Percentiles rank a stretch among this genome's conserved stretches.
Evolutionary conservation across 2,329 filamentous ascomycete species (phyloP).

Genomic region (Botryotinia calthae): DNA sequence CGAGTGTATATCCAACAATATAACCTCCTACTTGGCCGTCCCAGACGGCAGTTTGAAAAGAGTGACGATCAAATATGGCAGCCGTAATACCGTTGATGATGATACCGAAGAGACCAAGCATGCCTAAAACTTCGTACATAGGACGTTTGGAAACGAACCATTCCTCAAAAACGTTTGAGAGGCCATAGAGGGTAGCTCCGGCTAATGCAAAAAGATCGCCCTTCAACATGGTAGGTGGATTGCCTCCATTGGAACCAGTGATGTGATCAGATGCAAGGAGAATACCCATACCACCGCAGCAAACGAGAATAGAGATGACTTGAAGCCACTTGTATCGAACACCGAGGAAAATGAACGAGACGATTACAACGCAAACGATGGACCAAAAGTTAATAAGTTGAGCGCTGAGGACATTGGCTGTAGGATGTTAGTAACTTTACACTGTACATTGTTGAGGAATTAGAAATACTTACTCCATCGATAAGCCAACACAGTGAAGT

Average conservation of each 20-base stretch:
- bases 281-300: slow-evolving; percentile 85
- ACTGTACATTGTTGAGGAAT: not conserved
- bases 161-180: slow-evolving; percentile 90
- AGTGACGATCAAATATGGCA: slow-evolving; percentile 81
- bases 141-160: slow-evolving; percentile 86
- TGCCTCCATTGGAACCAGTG: slow-evolving; percentile 68
- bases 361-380: slow-evolving; percentile 83
- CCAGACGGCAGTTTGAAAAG: slow-evolving; percentile 66
- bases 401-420: slow-evolving; percentile 82
- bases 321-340: slow-evolving; percentile 90
- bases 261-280: slow-evolving; percentile 86
- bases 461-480: slow-evolving; percentile 43
- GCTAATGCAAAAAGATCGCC: slow-evolving; percentile 90
- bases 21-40: slow-evolving; percentile 71
- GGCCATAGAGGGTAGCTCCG: slow-evolving; percentile 86
- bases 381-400: slow-evolving; percentile 99
- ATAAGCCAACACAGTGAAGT: slow-evolving; percentile 95
- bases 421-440: slow-evolving; percentile 26
- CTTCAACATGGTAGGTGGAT: slow-evolving; percentile 70
- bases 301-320: slow-evolving; percentile 81
- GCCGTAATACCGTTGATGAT: slow-evolving; percentile 90
- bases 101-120: slow-evolving; percentile 83
- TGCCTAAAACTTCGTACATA: slow-evolving; percentile 89
- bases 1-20: slow-evolving; percentile 84
- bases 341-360: slow-evolving; percentile 78